A percentile compares a stretch with the other conserved stretches of the same genome.
Evolutionary conservation across 2,329 filamentous ascomycete species (phyloP).

Genomic region (Apiospora aurea): DNA sequence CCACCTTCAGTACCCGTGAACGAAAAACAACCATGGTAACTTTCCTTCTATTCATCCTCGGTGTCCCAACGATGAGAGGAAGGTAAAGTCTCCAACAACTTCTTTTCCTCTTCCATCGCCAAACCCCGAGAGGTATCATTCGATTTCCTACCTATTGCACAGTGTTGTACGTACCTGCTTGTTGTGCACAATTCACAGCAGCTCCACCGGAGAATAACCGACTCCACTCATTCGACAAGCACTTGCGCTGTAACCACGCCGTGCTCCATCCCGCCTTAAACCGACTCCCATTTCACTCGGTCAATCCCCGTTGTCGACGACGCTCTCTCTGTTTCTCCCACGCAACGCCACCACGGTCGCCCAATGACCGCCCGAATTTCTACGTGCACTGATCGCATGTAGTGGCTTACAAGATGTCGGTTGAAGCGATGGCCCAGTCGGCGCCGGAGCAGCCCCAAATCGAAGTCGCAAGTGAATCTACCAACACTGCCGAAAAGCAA

Average conservation of each 20-base stretch:
- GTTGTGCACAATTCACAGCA: background rate
- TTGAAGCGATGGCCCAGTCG: slow-evolving; percentile 59
- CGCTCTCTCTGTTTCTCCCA: slow-evolving; percentile 22
- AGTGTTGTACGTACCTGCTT: background rate
- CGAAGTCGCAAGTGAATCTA: slow-evolving; percentile 34
- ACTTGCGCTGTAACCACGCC: background rate
- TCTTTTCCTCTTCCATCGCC: background rate
- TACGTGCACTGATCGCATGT: slow-evolving; percentile 49
- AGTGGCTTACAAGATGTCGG: slow-evolving; percentile 59
- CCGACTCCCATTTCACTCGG: slow-evolving; percentile 17
- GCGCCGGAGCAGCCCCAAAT: slow-evolving; percentile 47
- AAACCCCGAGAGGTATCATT: background rate
- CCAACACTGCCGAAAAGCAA: slow-evolving; percentile 34
- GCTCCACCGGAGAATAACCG: slow-evolving; percentile 9
- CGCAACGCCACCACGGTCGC: slow-evolving; percentile 1
- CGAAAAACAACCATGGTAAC: slow-evolving; percentile 6
- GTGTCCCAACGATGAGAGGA: background rate
- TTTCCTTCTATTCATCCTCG: background rate
- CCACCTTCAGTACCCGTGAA: background rate
- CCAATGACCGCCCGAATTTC: slow-evolving; percentile 20
- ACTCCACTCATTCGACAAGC: slow-evolving; percentile 4
- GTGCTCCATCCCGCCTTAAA: slow-evolving; percentile 4
- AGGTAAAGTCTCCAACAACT: background rate
- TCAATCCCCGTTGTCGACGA: slow-evolving; percentile 16
- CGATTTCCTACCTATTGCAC: background rate